Percentiles rank a stretch among this genome's conserved stretches.
These are phyloP conservation scores for Hypoxylon lienhwacheense DNA, from an alignment of 495 filamentous ascomycete genomes.

Conservation along the genomic window DNA sequence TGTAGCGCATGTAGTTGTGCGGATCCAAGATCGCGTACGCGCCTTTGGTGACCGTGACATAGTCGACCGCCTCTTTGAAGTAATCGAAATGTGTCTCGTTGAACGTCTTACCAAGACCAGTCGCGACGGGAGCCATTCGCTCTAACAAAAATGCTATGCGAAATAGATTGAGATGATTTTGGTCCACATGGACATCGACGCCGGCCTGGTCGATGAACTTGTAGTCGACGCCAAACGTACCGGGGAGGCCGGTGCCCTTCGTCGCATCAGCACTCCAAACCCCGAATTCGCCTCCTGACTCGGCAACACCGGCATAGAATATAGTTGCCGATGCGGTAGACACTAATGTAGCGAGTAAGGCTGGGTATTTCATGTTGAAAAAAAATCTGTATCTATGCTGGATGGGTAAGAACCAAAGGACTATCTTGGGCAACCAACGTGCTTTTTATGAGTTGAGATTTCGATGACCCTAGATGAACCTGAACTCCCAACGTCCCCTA, in stretches of 20 bases:
- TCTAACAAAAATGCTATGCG: conserved; percentile 58
- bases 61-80: conserved; percentile 55
- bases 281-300: conserved; percentile 57
- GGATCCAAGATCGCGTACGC: conserved; percentile 56
- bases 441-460: conserved; percentile 19
- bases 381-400: background rate
- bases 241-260: conserved; percentile 52
- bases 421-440: background rate
- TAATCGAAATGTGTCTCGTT: conserved; percentile 55
- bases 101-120: conserved; percentile 54
- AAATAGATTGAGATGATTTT: conserved; percentile 55
- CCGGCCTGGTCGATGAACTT: conserved; percentile 52
- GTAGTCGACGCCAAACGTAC: conserved; percentile 55
- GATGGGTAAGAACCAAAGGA: background rate
- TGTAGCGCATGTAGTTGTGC: conserved; percentile 61
- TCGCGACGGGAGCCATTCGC: conserved; percentile 54
- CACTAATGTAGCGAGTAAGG: conserved; percentile 37
- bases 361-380: conserved; percentile 37
- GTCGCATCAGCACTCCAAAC: conserved; percentile 46
- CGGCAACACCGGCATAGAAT: conserved; percentile 57
- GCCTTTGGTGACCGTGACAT: conserved; percentile 54
- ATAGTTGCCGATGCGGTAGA: conserved; percentile 49
- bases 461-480: background rate
- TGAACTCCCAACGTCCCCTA: too few species aligned
- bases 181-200: conserved; percentile 51